Evolutionary conservation across 2,329 filamentous ascomycete species (phyloP).

Genomic region (Cylindrodendrum hubeiense): DNA sequence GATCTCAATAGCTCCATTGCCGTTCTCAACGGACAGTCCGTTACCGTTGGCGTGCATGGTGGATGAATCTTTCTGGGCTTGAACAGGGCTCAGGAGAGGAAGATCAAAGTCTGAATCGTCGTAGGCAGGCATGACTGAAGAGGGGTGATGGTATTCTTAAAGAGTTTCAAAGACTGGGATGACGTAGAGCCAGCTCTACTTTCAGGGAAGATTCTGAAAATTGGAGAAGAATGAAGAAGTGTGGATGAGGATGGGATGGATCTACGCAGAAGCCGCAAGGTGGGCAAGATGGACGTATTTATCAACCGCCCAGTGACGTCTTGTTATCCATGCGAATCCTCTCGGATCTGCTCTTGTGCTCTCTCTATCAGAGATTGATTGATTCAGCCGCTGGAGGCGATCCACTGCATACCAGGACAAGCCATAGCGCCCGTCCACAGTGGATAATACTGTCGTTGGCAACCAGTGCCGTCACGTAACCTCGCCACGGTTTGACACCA

Average conservation of each 20-base stretch:
- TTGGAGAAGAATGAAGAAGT: not conserved
- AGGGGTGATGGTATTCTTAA: not conserved
- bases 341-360: not conserved
- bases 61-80: constrained; percentile 30
- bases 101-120: constrained; percentile 67
- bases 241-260: not conserved
- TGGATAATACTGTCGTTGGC: not conserved
- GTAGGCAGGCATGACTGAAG: constrained; percentile 68
- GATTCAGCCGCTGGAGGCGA: not conserved
- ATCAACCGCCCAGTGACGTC: constrained; percentile 2
- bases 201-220: constrained; percentile 21
- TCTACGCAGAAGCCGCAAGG: not conserved
- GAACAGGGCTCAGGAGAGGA: constrained; percentile 19
- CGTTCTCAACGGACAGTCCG: constrained; percentile 51
- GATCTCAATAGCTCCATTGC: constrained; percentile 73
- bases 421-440: not conserved
- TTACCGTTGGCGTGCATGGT: constrained; percentile 31
- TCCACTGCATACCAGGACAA: not conserved
- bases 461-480: not conserved
- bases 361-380: not conserved
- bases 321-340: not conserved
- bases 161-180: not conserved
- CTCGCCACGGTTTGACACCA: not conserved
- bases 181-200: not conserved
- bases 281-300: constrained; percentile 1